A percentile compares a stretch with the other conserved stretches of the same genome.
phyloP scores from a whole-genome alignment of 768 basidiomycete species.

The Auricularia sp. region DNA sequence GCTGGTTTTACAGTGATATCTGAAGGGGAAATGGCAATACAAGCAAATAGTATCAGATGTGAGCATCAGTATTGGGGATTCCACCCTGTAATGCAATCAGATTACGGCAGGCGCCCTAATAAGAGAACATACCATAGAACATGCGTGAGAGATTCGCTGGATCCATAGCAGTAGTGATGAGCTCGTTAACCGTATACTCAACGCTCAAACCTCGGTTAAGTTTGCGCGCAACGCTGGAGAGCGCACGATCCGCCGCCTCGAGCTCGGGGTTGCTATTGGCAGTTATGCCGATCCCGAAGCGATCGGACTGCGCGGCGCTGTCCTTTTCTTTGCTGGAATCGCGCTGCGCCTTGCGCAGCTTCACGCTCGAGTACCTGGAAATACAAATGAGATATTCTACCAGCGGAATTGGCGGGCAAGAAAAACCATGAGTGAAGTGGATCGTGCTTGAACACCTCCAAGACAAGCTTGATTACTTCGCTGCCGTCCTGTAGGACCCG shows the following conservation, averaged over 20 bases:
- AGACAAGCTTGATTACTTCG: constrained; percentile 82
- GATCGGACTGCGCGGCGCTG: constrained; percentile 12
- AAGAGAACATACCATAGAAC: constrained; percentile 46
- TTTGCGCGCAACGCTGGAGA: constrained; percentile 71
- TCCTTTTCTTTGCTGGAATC: background rate
- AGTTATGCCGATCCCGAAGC: constrained; percentile 44
- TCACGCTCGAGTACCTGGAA: background rate
- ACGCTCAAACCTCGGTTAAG: constrained; percentile 78
- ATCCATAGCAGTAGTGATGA: constrained; percentile 83
- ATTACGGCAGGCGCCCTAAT: background rate
- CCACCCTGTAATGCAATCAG: constrained; percentile 26
- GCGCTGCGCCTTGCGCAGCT: constrained; percentile 11
- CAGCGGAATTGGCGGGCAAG: constrained; percentile 10
- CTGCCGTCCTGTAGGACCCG: constrained; percentile 80
- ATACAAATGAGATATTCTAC: no score
- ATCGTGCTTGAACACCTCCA: constrained; percentile 95
- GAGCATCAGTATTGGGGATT: constrained; percentile 21
- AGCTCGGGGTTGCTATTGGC: constrained; percentile 58
- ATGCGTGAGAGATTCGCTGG: constrained; percentile 65
- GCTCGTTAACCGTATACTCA: constrained; percentile 86
- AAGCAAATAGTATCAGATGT: no score
- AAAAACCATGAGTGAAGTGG: constrained; percentile 85
- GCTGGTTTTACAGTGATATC: no score
- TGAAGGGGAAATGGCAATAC: no score
- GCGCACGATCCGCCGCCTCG: constrained; percentile 83